These are phyloP conservation scores for Heimioporus sp. DNA, from an alignment of 768 basidiomycete genomes.

Conservation along the genomic window DNA sequence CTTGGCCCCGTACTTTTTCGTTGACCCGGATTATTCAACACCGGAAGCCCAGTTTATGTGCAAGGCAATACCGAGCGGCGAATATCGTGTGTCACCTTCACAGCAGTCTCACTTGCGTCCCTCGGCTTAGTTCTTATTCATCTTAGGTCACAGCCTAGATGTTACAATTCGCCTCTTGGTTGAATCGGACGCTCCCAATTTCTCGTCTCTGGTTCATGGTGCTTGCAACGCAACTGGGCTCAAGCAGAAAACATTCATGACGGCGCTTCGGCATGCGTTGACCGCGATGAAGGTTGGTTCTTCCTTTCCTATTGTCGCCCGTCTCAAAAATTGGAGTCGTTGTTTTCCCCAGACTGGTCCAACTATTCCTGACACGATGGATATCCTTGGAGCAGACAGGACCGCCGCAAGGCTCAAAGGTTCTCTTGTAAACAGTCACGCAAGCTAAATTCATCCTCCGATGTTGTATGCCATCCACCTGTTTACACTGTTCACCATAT, in stretches of 20 bases:
- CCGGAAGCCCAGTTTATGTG: slow-evolving; percentile 57
- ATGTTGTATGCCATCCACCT: too few species aligned
- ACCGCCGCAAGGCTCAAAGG: slow-evolving; percentile 16
- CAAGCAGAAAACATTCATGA: slow-evolving; percentile 61
- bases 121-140: not conserved
- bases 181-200: slow-evolving; percentile 13
- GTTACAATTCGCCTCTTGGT: slow-evolving; percentile 3
- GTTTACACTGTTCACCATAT: too few species aligned
- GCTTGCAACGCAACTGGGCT: slow-evolving; percentile 40
- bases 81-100: slow-evolving; percentile 42
- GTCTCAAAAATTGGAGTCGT: not conserved
- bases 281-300: slow-evolving; percentile 78
- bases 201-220: slow-evolving; percentile 42
- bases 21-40: slow-evolving; percentile 57
- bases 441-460: not conserved
- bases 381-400: slow-evolving; percentile 35
- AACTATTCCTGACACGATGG: slow-evolving; percentile 39
- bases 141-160: slow-evolving; percentile 9
- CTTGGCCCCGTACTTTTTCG: slow-evolving; percentile 76
- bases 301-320: not conserved
- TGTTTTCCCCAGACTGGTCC: slow-evolving; percentile 38
- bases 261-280: slow-evolving; percentile 69
- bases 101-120: not conserved
- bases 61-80: slow-evolving; percentile 36
- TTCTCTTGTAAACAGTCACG: slow-evolving; percentile 2